Evolutionary conservation across 768 basidiomycete species (phyloP), one percentile per base, ranked within the genome.

Genomic region (Leccinum disarticulatum): DNA sequence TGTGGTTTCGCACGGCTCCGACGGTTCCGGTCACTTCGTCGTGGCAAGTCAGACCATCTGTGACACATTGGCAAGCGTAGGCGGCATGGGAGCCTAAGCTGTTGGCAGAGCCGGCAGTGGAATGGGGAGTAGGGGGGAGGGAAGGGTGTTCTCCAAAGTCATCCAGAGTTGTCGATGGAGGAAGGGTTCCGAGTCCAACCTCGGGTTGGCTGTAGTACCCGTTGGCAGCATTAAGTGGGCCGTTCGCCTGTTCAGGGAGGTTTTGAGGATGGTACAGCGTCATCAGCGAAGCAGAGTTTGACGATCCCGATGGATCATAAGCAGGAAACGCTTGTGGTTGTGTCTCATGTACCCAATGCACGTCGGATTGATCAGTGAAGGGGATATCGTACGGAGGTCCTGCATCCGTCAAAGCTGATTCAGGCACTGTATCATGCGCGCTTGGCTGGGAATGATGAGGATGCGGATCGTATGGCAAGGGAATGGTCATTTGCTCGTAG

Each of bases 1-100:
- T 60, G 41, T 70, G 69, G 6, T 53, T 11, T 15, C 69, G 69
- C 19, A 70, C 13, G 1, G 53, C 54, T 36, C 6, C 55, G 1
- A 13, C 8, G 49, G 6, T 52, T 10, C 66, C 66, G 0, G 9
- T 9, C 27, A 70, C 15, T 7, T 31, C 4, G 2, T 49, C 31
- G 6, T 55, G 11, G 51, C 69, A 70, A 7, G 41, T 50, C 0
- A 30, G 52, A 10, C 55, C 57, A 6, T 15, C 38, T 3, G 52
- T 56, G 15, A 15, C 8, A 9, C 54, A 66, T 27, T n/a, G 27
- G 35, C 66, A 69, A 3, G 6, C 11, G 41, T 63, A 13, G 35
- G 30, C 3, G 2, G 22, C 14, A 10, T 49, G 28, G 9, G 19
- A 38, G 14, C 19, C 17, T 10, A 17, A 31, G 14, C 19, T 54